Base-by-base conservation (phyloP, 2,329 filamentous ascomycete species). In the Eurotiales sp. region DNA sequence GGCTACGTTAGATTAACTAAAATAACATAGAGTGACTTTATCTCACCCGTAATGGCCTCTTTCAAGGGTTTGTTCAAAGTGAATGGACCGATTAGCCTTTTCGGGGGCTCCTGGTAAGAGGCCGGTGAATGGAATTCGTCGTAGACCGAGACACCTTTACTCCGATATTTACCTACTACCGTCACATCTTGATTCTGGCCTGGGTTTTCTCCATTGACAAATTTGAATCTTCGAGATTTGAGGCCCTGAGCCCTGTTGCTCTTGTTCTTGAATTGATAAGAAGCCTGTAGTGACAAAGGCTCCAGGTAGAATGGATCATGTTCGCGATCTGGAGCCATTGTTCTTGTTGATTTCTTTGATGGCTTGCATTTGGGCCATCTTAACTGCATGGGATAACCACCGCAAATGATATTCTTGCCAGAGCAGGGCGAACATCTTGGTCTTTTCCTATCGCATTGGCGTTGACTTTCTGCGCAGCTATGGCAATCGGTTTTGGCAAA, bases 401-500 rank as follows among this genome's bases (percentile, higher is more conserved):
- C 47, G 30, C 47, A 50, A 11, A 39, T 29, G 14, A 53, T 39
- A n/a, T 48, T 36, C 55, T 32, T 54, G 46, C 41, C 8, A 63
- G 46, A 46, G n/a, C 61, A 63, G 22, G 56, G 56, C 17, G 56
- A 54, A 46, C 61, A 64, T 46, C 51, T 55, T 6, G 58, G 59
- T 27, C 37, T 19, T 36, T 53, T 60, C 14, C 60, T 59, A 51
- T 63, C 61, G 47, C 61, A 64, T 11, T 29, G 17, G 14, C 56
- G 51, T 10, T 52, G 51, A n/a, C 43, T 25, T 8, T 50, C 25
- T 19, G 53, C 47, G 50, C 61, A 64, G 8, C 58, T 62, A 46
- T 63, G 60, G 27, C 61, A 64, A 40, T 63, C 59, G 15, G 54
- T 47, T 39, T 55, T 56, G 22, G 58, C 55, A 46, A 59, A 61